A percentile compares a stretch with the other conserved stretches of the same genome.
Conservation (phyloP, 2,329 filamentous ascomycete genomes). For the Colletotrichum coccodes region DNA sequence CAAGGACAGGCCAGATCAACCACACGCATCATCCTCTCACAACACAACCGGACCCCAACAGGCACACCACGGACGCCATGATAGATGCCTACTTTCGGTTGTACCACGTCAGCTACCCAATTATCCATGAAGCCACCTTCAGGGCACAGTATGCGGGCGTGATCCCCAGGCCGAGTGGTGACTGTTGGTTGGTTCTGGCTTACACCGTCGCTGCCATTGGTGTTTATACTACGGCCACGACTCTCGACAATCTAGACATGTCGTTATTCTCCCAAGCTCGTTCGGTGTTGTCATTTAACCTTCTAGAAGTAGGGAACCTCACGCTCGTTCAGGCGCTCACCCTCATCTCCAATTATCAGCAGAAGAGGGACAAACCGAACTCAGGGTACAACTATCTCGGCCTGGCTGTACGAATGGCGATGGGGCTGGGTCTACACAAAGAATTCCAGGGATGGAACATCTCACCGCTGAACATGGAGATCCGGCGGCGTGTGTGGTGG, state of each 20-base stretch:
- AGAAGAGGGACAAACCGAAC: conserved; percentile 61
- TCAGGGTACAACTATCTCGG: conserved; percentile 61
- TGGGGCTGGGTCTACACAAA: conserved; percentile 58
- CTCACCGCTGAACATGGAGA: conserved; percentile 43
- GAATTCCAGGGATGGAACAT: conserved; percentile 50
- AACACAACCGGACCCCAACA: conserved; percentile 45
- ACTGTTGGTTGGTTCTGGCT: conserved; percentile 43
- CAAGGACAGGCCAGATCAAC: conserved; percentile 18
- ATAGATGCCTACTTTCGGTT: conserved; percentile 36
- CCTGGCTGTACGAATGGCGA: conserved; percentile 58
- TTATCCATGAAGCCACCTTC: conserved; percentile 24
- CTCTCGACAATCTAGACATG: conserved; percentile 12
- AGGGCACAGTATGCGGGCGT: conserved; percentile 35
- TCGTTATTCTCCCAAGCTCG: conserved; percentile 12
- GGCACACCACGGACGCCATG: conserved; percentile 43
- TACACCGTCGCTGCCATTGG: conserved; percentile 34
- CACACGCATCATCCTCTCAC: conserved; percentile 30
- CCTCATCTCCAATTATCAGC: conserved; percentile 45
- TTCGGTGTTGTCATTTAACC: conserved; percentile 22
- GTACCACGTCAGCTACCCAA: conserved; percentile 27
- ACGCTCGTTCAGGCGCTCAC: conserved; percentile 44
- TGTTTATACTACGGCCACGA: conserved; percentile 18
- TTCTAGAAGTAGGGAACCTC: conserved; percentile 39
- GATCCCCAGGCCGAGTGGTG: conserved; percentile 43
- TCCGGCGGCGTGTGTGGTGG: conserved; percentile 50